Evolutionary conservation across 371 early-diverging fungal species (phyloP).

Genomic region (Mortierella sp.): DNA sequence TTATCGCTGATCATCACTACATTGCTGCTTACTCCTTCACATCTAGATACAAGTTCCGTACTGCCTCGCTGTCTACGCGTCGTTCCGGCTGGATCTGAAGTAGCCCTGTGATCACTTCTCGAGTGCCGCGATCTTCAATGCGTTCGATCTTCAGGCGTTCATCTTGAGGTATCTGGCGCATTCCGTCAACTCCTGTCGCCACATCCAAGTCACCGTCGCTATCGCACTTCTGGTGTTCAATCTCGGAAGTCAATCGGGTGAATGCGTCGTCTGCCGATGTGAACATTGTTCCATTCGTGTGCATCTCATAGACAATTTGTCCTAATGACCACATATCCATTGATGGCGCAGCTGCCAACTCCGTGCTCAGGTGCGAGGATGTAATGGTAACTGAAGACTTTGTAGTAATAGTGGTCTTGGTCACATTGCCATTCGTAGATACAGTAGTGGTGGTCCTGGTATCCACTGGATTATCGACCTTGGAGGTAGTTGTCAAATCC

Average conservation of each 20-base stretch:
- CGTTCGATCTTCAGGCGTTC: constrained; percentile 36
- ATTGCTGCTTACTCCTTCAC: background rate
- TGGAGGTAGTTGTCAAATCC: background rate
- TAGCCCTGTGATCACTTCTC: constrained; percentile 36
- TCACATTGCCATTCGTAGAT: constrained; percentile 13
- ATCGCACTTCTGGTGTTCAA: too few species aligned
- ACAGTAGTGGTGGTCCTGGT: constrained; percentile 2
- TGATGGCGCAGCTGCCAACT: constrained; percentile 28
- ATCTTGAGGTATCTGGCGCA: constrained; percentile 21
- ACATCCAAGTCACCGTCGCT: constrained; percentile 5
- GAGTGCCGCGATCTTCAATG: constrained; percentile 25
- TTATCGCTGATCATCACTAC: background rate
- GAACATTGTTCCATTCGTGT: constrained; percentile 39
- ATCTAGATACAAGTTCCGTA: constrained; percentile 24
- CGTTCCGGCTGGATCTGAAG: constrained; percentile 39
- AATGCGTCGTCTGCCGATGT: constrained; percentile 25
- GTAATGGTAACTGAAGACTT: too few species aligned
- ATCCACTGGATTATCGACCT: too few species aligned
- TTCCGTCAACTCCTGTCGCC: constrained; percentile 23
- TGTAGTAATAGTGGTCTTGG: too few species aligned
- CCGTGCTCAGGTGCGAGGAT: constrained; percentile 8
- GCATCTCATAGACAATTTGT: constrained; percentile 47
- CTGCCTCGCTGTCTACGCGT: constrained; percentile 28
- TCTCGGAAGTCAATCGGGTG: constrained; percentile 11
- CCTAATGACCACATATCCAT: constrained; percentile 58